Evolutionary conservation across 257 asterid genomes (phyloP).

Genomic region (Solanum boliviense): DNA sequence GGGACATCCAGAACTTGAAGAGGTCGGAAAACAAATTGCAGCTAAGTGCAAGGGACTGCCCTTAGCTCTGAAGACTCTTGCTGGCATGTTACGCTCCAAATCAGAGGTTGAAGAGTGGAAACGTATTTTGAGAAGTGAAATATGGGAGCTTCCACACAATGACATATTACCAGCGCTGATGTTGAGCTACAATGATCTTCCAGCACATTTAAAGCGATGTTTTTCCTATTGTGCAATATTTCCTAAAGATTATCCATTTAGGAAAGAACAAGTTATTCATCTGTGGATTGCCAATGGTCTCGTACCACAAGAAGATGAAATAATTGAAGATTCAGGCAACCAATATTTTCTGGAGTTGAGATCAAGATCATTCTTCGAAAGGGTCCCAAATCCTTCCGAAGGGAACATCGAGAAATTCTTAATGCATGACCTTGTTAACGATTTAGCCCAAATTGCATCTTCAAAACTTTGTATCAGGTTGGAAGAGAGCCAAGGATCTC

Average conservation of each 20-base stretch:
- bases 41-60: not conserved
- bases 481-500: not conserved
- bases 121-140: not conserved
- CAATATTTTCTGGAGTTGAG: not conserved
- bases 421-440: not conserved
- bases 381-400: not conserved
- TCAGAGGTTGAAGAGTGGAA: not conserved
- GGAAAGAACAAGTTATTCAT: not conserved
- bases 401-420: not conserved
- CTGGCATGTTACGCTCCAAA: not conserved
- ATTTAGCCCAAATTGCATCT: not conserved
- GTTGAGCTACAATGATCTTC: not conserved
- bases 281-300: not conserved
- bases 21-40: not conserved
- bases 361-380: not conserved
- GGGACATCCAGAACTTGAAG: not conserved
- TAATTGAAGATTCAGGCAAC: not conserved
- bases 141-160: not conserved
- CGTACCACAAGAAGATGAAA: not conserved
- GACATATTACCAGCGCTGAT: not conserved
- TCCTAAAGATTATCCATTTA: not conserved
- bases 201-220: not conserved
- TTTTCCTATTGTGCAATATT: not conserved
- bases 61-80: not conserved
- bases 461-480: not conserved